These are phyloP conservation scores for Stephania cephalantha DNA, from an alignment of 164 flowering plant genomes.

Conservation along the genomic window DNA sequence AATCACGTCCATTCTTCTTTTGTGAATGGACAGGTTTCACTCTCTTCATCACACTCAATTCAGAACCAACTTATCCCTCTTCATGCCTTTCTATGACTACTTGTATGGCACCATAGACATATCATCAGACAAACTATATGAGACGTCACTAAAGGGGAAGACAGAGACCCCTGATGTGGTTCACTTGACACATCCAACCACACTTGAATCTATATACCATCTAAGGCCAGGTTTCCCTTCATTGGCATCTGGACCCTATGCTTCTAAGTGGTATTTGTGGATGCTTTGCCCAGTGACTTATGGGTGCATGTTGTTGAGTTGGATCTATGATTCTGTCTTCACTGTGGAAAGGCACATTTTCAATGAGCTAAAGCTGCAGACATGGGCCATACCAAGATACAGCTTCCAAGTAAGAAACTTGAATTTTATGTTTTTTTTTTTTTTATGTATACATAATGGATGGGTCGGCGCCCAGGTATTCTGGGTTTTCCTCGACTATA, in stretches of 20 bases:
- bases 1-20: background rate
- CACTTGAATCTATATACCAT: constrained; percentile 61
- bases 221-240: constrained; percentile 52
- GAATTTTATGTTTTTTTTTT: background rate
- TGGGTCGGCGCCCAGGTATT: too few relatives aligned
- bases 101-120: constrained; percentile 55
- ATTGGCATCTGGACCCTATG: constrained; percentile 51
- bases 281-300: constrained; percentile 55
- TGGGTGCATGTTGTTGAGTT: constrained; percentile 34
- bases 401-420: constrained; percentile 41
- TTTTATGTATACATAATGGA: background rate
- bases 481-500: too few relatives aligned
- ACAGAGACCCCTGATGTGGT: constrained; percentile 50
- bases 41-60: constrained; percentile 56
- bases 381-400: constrained; percentile 65
- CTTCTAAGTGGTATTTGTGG: constrained; percentile 57
- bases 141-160: constrained; percentile 29
- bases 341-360: constrained; percentile 47
- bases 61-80: constrained; percentile 45
- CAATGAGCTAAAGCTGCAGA: constrained; percentile 45
- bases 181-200: constrained; percentile 65
- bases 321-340: constrained; percentile 44
- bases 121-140: constrained; percentile 40
- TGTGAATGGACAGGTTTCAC: constrained; percentile 32
- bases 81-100: constrained; percentile 56